A percentile compares a stretch with the other conserved stretches of the same genome.
These are phyloP conservation scores for Penicillium paxilli DNA, from an alignment of 495 filamentous ascomycete species.

Conservation along the genomic window DNA sequence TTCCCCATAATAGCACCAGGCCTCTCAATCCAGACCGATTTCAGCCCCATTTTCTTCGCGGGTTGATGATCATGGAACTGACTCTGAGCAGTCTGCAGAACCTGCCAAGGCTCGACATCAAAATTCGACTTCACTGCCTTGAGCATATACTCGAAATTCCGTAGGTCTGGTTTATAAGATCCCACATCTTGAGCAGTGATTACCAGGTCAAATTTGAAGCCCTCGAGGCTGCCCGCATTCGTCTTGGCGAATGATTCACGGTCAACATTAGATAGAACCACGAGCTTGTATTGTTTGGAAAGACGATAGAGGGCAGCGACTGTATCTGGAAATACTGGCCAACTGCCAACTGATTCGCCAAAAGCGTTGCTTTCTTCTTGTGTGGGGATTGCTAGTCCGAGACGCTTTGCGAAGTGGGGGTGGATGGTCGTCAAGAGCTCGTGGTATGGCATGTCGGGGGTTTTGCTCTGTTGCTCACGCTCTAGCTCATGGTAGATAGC, in stretches of 20 bases:
- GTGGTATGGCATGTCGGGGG: constrained; percentile 58
- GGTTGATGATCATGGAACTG: constrained; percentile 72
- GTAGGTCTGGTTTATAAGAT: constrained; percentile 67
- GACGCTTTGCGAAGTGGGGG: constrained; percentile 40
- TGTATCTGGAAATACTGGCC: constrained; percentile 67
- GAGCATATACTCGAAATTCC: constrained; percentile 69
- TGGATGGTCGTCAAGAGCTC: constrained; percentile 53
- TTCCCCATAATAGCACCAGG: constrained; percentile 43
- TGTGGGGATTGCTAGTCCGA: constrained; percentile 37
- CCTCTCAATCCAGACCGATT: constrained; percentile 71
- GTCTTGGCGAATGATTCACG: constrained; percentile 58
- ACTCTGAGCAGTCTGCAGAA: constrained; percentile 71
- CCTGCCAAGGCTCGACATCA: constrained; percentile 50
- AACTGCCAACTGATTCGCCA: constrained; percentile 56
- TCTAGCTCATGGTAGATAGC: constrained; percentile 44
- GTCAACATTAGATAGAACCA: constrained; percentile 73
- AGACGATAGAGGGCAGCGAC: constrained; percentile 58
- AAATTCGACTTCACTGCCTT: constrained; percentile 52
- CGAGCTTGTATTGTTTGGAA: constrained; percentile 61
- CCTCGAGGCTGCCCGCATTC: constrained; percentile 47
- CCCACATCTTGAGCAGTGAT: constrained; percentile 77
- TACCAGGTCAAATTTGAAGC: constrained; percentile 60
- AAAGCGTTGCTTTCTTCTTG: constrained; percentile 36
- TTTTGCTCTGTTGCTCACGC: constrained; percentile 41
- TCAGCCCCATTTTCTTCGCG: constrained; percentile 59